Conservation (phyloP, 1,284 basidiomycete genomes). For the Omphalotus olearius region DNA sequence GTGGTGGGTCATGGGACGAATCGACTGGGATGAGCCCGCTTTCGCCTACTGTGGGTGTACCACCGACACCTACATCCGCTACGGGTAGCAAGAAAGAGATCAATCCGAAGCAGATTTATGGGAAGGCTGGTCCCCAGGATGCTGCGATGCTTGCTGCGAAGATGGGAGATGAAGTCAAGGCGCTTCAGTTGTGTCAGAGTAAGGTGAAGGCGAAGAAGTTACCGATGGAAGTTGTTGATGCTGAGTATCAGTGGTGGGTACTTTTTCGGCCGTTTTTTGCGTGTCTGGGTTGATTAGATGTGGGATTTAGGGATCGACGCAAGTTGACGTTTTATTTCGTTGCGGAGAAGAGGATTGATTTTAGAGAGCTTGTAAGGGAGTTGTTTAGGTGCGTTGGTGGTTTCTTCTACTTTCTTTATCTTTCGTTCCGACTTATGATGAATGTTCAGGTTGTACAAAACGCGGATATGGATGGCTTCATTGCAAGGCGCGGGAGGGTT, state of each 20-base stretch:
- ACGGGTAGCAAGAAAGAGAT: slow-evolving; percentile 73
- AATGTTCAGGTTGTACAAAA: slow-evolving; percentile 61
- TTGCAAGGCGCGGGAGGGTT: slow-evolving; percentile 33
- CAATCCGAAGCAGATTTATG: slow-evolving; percentile 94
- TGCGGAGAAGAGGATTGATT: slow-evolving; percentile 95
- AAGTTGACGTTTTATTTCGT: slow-evolving; percentile 98
- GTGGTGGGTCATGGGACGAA: slow-evolving; percentile 23
- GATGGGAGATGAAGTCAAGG: slow-evolving; percentile 88
- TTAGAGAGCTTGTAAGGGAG: slow-evolving; percentile 92
- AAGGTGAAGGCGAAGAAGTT: slow-evolving; percentile 91
- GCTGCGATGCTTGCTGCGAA: slow-evolving; percentile 78
- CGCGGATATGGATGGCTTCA: slow-evolving; percentile 74
- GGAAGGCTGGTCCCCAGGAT: slow-evolving; percentile 85
- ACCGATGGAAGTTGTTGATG: slow-evolving; percentile 97
- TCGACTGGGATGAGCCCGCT: slow-evolving; percentile 42
- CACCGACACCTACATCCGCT: neutral
- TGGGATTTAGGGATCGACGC: slow-evolving; percentile 75
- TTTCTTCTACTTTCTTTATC: slow-evolving; percentile 1
- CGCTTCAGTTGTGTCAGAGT: slow-evolving; percentile 84
- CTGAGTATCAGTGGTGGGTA: slow-evolving; percentile 93
- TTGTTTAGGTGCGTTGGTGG: slow-evolving; percentile 69
- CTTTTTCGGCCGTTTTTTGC: neutral
- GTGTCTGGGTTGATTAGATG: neutral
- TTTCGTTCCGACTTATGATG: neutral
- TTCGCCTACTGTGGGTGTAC: slow-evolving; percentile 39